These are phyloP conservation scores for Ganoderma resinaceum DNA, from an alignment of 1,284 basidiomycete species.

Conservation along the genomic window DNA sequence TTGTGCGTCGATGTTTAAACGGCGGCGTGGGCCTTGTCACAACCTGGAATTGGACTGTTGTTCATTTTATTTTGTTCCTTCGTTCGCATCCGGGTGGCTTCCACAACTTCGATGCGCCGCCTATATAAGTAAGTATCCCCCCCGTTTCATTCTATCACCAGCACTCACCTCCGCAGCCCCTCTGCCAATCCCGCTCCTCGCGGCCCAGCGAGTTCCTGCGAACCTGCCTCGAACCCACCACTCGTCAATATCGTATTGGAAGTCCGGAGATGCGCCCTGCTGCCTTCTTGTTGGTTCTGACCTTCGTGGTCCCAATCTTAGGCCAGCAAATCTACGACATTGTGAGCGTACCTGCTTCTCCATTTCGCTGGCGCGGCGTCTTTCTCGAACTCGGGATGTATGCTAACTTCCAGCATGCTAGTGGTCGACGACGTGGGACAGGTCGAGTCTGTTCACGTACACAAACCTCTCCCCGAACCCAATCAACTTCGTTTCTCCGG, in stretches of 20 bases:
- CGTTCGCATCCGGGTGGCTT: neutral
- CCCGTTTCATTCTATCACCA: neutral
- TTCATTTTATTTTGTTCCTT: neutral
- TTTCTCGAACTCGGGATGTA: neutral
- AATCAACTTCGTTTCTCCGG: constrained; percentile 48
- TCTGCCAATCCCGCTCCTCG: constrained; percentile 1
- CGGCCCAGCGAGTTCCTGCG: constrained; percentile 1
- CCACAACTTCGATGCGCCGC: neutral
- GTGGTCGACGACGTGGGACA: constrained; percentile 48
- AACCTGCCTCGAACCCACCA: neutral
- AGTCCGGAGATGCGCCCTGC: constrained; percentile 22
- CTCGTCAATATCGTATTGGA: neutral
- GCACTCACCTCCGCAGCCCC: neutral
- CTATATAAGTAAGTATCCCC: constrained; percentile 9
- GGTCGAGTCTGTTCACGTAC: constrained; percentile 42
- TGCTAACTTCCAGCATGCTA: constrained; percentile 16
- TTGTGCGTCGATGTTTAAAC: neutral
- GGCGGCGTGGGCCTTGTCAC: constrained; percentile 1
- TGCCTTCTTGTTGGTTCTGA: constrained; percentile 20
- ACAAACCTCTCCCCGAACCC: constrained; percentile 37
- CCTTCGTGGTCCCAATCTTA: constrained; percentile 19
- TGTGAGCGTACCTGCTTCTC: constrained; percentile 15
- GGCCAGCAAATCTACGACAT: constrained; percentile 32
- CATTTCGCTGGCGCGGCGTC: neutral
- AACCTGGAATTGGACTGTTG: neutral